Evolutionary conservation across 2,329 filamentous ascomycete genomes (phyloP), one percentile per base, ranked within the genome.

Genomic region (Clarireedia sp.): DNA sequence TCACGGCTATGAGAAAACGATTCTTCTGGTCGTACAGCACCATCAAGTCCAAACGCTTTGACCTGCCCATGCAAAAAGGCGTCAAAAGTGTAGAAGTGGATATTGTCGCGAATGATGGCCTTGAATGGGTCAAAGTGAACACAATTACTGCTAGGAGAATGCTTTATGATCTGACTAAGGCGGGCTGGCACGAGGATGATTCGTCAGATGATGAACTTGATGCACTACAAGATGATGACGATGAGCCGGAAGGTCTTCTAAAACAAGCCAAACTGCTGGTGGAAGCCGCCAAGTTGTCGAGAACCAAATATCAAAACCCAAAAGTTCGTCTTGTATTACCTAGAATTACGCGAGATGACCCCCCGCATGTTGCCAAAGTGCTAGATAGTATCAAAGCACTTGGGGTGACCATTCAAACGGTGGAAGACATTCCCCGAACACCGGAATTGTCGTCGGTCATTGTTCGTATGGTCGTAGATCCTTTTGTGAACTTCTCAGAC

Each of bases 111-210:
- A 73, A 81, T 55, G 76, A 81, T 66, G 85, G 85, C 10, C 70
- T 76, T 56, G 76, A 82, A 63, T 89, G 85, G 85, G 77, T 84
- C 53, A 87, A 87, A 67, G 78, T 88, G 1, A 86, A 81, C 5
- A 84, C 82, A 4, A 72, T 85, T 23, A 84, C 81, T 0, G 79
- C 85, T 60, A 81, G 76, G 56, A 74, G 83, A 51, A 70, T 89
- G 29, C 69, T 87, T 17, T 85, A 84, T 64, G 85, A 88, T 62
- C 75, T 87, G 60, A 85, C 85, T 3, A 85, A 86, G 67, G 77
- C 83, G 56, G 83, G 85, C 10, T 86, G 82, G 78, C 78, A 81
- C 60, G 69, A 59, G 12, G 69, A 68, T 44, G 73, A 72, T 54
- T 73, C 69, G 10, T 68, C 68, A 29, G 73, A 73, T 56, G 74